phyloP scores from a whole-genome alignment of 331 rosid species.

The Pyrus hybrid region DNA sequence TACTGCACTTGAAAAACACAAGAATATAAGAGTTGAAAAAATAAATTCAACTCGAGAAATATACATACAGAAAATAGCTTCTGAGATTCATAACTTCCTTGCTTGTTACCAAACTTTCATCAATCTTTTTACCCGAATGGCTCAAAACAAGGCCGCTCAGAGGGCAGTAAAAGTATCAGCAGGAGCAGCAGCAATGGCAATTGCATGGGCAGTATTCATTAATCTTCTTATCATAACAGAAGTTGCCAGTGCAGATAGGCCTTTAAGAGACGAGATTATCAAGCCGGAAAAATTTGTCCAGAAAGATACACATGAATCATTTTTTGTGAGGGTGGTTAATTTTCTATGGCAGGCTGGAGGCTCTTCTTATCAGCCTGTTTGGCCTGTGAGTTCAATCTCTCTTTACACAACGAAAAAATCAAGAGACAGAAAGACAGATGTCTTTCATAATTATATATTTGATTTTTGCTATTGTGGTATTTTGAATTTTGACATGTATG shows the following conservation, averaged over 20 bases:
- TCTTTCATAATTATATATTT: too few species aligned
- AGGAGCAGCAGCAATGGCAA: slow-evolving; percentile 1
- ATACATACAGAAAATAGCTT: slow-evolving; percentile 1
- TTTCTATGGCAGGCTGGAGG: slow-evolving; percentile 49
- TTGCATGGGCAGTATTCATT: slow-evolving; percentile 29
- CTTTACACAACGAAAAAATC: neutral
- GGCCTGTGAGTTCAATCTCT: slow-evolving; percentile 58
- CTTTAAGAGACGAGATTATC: slow-evolving; percentile 26
- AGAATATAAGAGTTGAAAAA: neutral
- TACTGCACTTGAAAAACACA: slow-evolving; percentile 1
- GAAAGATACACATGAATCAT: slow-evolving; percentile 4
- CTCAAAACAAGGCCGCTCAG: slow-evolving; percentile 13
- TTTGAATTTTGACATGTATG: slow-evolving; percentile 5
- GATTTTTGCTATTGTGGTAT: neutral
- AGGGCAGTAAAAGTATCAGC: slow-evolving; percentile 20
- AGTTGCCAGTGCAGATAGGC: slow-evolving; percentile 39
- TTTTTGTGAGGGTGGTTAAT: slow-evolving; percentile 22
- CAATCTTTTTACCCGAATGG: slow-evolving; percentile 22
- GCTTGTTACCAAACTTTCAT: neutral
- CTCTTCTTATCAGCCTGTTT: slow-evolving; percentile 56
- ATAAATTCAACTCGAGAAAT: neutral
- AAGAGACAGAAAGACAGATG: neutral
- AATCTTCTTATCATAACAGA: neutral
- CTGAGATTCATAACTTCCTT: neutral
- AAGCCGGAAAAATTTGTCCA: slow-evolving; percentile 8